Evolutionary conservation across 371 early-diverging fungal species (phyloP), one percentile per base, ranked within the genome.

Genomic region (Mucor irregularis): DNA sequence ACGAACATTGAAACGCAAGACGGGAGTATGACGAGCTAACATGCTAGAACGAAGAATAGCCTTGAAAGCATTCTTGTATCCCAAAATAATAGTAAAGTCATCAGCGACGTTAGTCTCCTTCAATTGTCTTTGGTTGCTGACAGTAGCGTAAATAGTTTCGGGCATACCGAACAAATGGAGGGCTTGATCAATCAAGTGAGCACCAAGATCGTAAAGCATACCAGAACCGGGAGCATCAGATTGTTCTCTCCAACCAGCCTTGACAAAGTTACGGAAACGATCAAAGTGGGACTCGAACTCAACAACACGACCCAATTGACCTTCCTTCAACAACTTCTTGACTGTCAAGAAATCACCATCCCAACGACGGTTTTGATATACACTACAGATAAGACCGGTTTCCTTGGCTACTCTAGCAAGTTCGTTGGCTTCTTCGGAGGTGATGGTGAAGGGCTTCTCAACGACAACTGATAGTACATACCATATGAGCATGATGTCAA

Each of bases 261-360:
- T 89, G 61, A 76, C 76, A 55, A 74, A 79, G 56, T 81, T 82
- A 28, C 91, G 83, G 77, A 85, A 90, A 29, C 91, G 76, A 42
- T 91, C 91, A 66, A 89, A 89, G 43, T 86, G 83, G 24, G 83
- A 84, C 56, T 90, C 90, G 31, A 84, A 79, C 63, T 86, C 87
- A 10, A 89, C 89, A 1, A 91, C 62, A 48, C 84, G 73, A 24
- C 91, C 91, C 37, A 90, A 62, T 5, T 78, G 76, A 9, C 67
- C 68, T 3, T 66, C 61, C 6, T 64, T 66, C 9, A 90, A 62
- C 17, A 91, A 64, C 30, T 82, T 74, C 53, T 84, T 78, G 33
- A 88, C 77, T 0, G 90, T 90, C 55, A 87, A 68, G 68, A 90
- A 91, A 71, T 91, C 92, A 48, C 88, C 89, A 68, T 91, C 92